Percentiles rank a stretch among this genome's conserved stretches.
These are phyloP conservation scores for Aureobasidium mangrovei DNA, from an alignment of 2,329 filamentous ascomycete species.

Conservation along the genomic window DNA sequence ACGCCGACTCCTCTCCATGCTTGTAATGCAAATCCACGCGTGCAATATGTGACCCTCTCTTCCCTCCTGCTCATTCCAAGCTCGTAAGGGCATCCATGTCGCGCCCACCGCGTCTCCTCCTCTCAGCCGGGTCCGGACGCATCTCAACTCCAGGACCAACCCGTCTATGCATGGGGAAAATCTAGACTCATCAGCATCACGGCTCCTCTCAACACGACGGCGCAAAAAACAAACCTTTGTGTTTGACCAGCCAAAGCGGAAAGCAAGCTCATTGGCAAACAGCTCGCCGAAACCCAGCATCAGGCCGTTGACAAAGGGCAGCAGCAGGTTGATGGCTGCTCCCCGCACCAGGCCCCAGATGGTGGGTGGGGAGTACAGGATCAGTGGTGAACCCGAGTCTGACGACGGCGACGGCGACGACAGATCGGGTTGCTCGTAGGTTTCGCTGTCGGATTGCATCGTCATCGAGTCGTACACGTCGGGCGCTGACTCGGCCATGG, in stretches of 20 bases:
- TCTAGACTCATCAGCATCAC: slow-evolving; percentile 29
- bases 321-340: slow-evolving; percentile 86
- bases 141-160: slow-evolving; percentile 80
- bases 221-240: slow-evolving; percentile 62
- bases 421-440: slow-evolving; percentile 58
- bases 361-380: slow-evolving; percentile 83
- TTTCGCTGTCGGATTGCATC: slow-evolving; percentile 74
- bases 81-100: slow-evolving; percentile 58
- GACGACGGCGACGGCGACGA: slow-evolving; percentile 55
- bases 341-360: slow-evolving; percentile 78
- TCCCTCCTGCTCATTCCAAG: slow-evolving; percentile 46
- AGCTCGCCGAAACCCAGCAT: slow-evolving; percentile 98
- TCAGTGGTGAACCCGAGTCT: slow-evolving; percentile 57
- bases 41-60: background rate
- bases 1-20: slow-evolving; percentile 11
- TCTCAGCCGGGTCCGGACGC: slow-evolving; percentile 54
- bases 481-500: slow-evolving; percentile 38
- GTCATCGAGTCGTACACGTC: slow-evolving; percentile 65
- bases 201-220: background rate
- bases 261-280: slow-evolving; percentile 92
- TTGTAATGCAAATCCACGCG: background rate
- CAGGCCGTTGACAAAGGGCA: slow-evolving; percentile 94
- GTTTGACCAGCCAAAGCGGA: slow-evolving; percentile 82
- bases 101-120: slow-evolving; percentile 42
- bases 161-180: slow-evolving; percentile 53